Conservation (phyloP, 2,329 filamentous ascomycete genomes). For the Parastagonospora nodorum region DNA sequence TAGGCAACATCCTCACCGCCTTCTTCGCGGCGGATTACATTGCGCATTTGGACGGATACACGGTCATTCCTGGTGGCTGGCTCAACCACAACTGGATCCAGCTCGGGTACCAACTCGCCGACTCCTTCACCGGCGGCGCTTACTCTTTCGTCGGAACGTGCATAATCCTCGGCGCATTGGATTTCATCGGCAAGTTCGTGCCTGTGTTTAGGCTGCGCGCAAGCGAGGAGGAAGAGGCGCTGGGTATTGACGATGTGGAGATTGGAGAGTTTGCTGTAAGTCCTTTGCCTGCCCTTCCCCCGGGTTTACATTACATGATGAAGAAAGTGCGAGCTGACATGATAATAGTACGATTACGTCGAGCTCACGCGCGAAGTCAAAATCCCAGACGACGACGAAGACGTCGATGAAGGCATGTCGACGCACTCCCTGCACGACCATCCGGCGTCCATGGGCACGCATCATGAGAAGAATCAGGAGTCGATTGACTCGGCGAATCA, state of each 20-base stretch:
- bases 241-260: constrained; percentile 87
- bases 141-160: constrained; percentile 82
- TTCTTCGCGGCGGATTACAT: constrained; percentile 88
- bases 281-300: constrained; percentile 10
- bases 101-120: constrained; percentile 81
- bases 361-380: constrained; percentile 71
- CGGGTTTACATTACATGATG: too few species aligned
- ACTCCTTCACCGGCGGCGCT: constrained; percentile 73
- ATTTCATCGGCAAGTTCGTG: constrained; percentile 76
- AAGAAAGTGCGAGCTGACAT: not conserved
- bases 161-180: constrained; percentile 65
- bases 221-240: constrained; percentile 76
- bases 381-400: constrained; percentile 48
- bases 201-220: constrained; percentile 77
- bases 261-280: constrained; percentile 86
- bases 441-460: constrained; percentile 33
- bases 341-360: constrained; percentile 77
- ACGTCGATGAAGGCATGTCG: constrained; percentile 45
- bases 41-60: constrained; percentile 75
- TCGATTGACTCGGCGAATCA: constrained; percentile 43
- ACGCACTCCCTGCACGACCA: constrained; percentile 38
- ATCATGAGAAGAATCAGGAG: constrained; percentile 46
- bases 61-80: constrained; percentile 75
- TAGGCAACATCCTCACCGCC: constrained; percentile 64
- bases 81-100: constrained; percentile 83